phyloP scores from a whole-genome alignment of 257 asterid species.

The Nicotiana benthamiana region DNA sequence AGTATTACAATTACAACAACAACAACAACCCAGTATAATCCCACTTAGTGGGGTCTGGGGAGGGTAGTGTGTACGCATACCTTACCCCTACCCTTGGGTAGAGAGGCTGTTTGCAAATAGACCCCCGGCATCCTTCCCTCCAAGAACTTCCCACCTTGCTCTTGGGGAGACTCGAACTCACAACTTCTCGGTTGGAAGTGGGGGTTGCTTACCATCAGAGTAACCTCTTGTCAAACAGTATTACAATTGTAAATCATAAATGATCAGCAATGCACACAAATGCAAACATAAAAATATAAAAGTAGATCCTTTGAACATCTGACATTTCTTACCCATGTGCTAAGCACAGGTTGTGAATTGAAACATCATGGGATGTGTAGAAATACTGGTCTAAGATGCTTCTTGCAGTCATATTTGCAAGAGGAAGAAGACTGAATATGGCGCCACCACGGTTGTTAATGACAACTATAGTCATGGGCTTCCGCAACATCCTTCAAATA shows the following conservation, averaged over 20 bases:
- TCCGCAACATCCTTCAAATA: constrained; percentile 51
- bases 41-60: too few species aligned
- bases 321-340: constrained; percentile 70
- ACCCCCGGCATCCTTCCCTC: too few species aligned
- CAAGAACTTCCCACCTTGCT: too few species aligned
- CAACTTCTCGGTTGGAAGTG: too few species aligned
- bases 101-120: too few species aligned
- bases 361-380: constrained; percentile 84
- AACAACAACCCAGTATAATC: too few species aligned
- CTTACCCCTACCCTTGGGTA: too few species aligned
- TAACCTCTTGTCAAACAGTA: too few species aligned
- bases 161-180: too few species aligned
- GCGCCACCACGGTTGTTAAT: constrained; percentile 96
- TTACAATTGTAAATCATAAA: not conserved
- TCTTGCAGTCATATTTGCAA: constrained; percentile 49
- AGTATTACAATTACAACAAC: not conserved
- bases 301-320: not conserved
- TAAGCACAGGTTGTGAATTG: constrained; percentile 58
- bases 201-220: too few species aligned
- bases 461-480: constrained; percentile 79
- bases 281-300: not conserved
- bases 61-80: too few species aligned
- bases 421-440: constrained; percentile 90
- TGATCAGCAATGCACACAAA: not conserved
- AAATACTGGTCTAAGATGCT: constrained; percentile 70